Percentiles rank a stretch among this genome's conserved stretches.
Evolutionary conservation across 306 rosid species (phyloP).

Genomic region (Glycine tomentella): DNA sequence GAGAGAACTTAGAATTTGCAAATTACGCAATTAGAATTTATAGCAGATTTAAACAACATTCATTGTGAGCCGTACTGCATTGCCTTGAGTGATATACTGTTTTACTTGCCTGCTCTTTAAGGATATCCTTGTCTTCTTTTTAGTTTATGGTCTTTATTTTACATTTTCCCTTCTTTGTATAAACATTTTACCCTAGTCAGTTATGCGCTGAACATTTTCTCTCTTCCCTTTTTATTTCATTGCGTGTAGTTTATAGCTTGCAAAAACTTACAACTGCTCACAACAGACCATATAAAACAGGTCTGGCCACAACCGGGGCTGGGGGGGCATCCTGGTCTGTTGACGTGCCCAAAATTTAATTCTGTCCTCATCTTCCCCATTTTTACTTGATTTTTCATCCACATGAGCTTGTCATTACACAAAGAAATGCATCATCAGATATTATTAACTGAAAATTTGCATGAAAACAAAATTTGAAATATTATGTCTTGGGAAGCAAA

Average conservation of each 20-base stretch:
- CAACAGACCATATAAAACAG: constrained; percentile 40
- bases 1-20: constrained; percentile 3
- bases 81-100: neutral
- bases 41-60: constrained; percentile 23
- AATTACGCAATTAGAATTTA: constrained; percentile 14
- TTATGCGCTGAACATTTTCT: constrained; percentile 26
- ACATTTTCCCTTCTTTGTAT: constrained; percentile 38
- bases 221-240: constrained; percentile 33
- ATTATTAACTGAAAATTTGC: constrained; percentile 17
- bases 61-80: neutral
- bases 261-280: constrained; percentile 35
- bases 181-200: constrained; percentile 48
- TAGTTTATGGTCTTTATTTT: constrained; percentile 34
- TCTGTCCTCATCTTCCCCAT: constrained; percentile 39
- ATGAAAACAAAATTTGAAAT: constrained; percentile 32
- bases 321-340: constrained; percentile 51
- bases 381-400: constrained; percentile 48
- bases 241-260: constrained; percentile 46
- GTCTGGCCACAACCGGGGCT: constrained; percentile 40
- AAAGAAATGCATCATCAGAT: constrained; percentile 22
- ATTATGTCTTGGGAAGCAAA: constrained; percentile 9
- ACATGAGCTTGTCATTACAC: constrained; percentile 44
- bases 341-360: constrained; percentile 44
- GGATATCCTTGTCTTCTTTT: constrained; percentile 27
- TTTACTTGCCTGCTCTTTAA: constrained; percentile 34